A percentile compares a stretch with the other conserved stretches of the same genome.
Conservation (phyloP, 2,329 filamentous ascomycete species). For the Hypoxylon sp. region DNA sequence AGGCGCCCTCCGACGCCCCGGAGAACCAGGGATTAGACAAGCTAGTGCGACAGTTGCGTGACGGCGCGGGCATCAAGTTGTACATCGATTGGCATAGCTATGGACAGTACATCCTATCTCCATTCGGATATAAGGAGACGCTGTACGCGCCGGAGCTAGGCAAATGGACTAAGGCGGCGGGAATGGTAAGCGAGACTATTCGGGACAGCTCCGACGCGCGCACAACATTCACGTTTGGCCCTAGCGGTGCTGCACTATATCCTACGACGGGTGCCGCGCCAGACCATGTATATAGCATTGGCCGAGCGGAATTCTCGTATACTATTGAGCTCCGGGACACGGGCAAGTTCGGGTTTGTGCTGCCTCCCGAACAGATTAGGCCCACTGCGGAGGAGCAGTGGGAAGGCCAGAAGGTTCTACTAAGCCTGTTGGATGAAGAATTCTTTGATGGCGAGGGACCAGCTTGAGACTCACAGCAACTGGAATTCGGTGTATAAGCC, state of each 20-base stretch:
- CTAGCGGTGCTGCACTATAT: constrained; percentile 49
- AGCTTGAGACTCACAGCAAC: constrained; percentile 11
- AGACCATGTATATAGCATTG: constrained; percentile 49
- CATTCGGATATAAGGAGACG: constrained; percentile 70
- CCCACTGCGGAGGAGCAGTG: constrained; percentile 52
- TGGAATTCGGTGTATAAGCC: neutral
- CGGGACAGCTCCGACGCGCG: constrained; percentile 52
- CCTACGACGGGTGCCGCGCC: constrained; percentile 48
- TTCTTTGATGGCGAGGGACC: constrained; percentile 56
- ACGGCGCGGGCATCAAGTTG: constrained; percentile 63
- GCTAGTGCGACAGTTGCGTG: constrained; percentile 53
- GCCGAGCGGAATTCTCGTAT: constrained; percentile 49
- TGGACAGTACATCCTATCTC: constrained; percentile 67
- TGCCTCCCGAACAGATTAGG: constrained; percentile 48
- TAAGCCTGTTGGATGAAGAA: constrained; percentile 54
- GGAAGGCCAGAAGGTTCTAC: constrained; percentile 56
- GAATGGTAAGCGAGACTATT: constrained; percentile 56
- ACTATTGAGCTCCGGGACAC: constrained; percentile 51
- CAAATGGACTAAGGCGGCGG: constrained; percentile 56
- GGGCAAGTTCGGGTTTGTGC: constrained; percentile 49
- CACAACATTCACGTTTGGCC: constrained; percentile 49
- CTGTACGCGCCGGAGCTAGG: constrained; percentile 60
- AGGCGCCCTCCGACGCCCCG: constrained; percentile 59
- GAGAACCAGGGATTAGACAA: constrained; percentile 63
- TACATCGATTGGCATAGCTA: constrained; percentile 74